These are phyloP conservation scores for Biscogniauxia mediterranea DNA, from an alignment of 2,329 filamentous ascomycete genomes.

Conservation along the genomic window DNA sequence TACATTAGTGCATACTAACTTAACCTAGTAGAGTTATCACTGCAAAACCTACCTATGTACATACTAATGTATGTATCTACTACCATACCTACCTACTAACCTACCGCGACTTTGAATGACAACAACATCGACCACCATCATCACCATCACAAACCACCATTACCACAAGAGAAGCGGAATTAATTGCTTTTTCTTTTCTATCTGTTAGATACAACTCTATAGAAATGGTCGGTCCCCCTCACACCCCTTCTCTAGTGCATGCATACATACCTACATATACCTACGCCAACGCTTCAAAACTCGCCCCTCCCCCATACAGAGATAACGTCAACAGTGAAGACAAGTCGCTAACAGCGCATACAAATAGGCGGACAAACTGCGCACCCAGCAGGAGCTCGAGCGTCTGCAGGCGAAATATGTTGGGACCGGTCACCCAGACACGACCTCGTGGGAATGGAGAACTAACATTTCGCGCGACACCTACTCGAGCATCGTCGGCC, in stretches of 20 bases:
- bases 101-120: background rate
- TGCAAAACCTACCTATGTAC: background rate
- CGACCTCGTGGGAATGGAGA: slow-evolving; percentile 95
- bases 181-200: background rate
- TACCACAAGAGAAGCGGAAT: background rate
- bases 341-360: slow-evolving; percentile 6
- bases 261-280: background rate
- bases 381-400: slow-evolving; percentile 96
- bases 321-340: too few species aligned
- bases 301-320: background rate
- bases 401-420: slow-evolving; percentile 93
- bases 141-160: background rate
- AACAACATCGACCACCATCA: slow-evolving; percentile 5
- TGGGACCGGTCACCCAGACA: slow-evolving; percentile 94
- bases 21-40: too few species aligned
- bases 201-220: background rate
- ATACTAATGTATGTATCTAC: too few species aligned
- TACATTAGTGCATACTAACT: too few species aligned
- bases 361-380: slow-evolving; percentile 86
- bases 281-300: background rate
- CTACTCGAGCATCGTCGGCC: slow-evolving; percentile 83
- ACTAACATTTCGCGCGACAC: slow-evolving; percentile 95
- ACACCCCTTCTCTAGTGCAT: background rate
- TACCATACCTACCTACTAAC: background rate
- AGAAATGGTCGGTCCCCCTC: background rate